Base-by-base conservation (phyloP, 2,329 filamentous ascomycete genomes). In the Alternaria brassicicola region DNA sequence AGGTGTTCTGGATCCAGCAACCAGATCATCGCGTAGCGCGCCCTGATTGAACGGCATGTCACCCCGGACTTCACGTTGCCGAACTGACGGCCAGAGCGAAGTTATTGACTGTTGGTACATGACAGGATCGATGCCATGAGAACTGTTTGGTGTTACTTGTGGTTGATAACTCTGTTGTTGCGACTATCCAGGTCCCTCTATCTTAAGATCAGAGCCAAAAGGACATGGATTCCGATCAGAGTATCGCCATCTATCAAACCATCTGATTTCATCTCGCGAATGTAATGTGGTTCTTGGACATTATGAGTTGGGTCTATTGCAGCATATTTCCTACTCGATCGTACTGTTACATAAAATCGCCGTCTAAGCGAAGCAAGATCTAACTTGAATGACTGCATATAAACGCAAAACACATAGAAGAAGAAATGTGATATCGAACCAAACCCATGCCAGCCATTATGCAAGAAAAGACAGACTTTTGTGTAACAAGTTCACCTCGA, bases 401-500 rank as follows among this genome's bases (percentile, higher is more conserved):
- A 66, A 65, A 72, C 63, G 63, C 65, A 66, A 68, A 69, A 70
- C 65, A 65, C 66, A 36, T 47, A 52, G 63, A 69, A 65, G 61
- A 57, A 55, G 48, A 58, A 67, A 59, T 56, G 59, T 50, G 30
- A 56, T 52, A 53, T 57, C 48, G 49, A 56, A 50, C 45, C 43
- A 49, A 65, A 64, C 57, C 63, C 60, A 66, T 66, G 57, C 55
- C 68, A 65, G 59, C 62, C 66, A 66, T 66, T 68, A 72, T 73
- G 68, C 70, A 71, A 57, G 72, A 63, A 70, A 64, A 70, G 66
- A 68, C 61, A 66, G 65, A 63, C 67, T 70, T 71, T 68, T 60
- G 52, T 59, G 51, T 63, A 54, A 59, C 54, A 57, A 53, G 48
- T 38, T 48, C 54, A 41, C 41, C 36, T 57, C 26, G 21, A 57